Percentiles rank a stretch among this genome's conserved stretches.
Conservation (phyloP, 768 basidiomycete species). For the Sutorius australiensis region DNA sequence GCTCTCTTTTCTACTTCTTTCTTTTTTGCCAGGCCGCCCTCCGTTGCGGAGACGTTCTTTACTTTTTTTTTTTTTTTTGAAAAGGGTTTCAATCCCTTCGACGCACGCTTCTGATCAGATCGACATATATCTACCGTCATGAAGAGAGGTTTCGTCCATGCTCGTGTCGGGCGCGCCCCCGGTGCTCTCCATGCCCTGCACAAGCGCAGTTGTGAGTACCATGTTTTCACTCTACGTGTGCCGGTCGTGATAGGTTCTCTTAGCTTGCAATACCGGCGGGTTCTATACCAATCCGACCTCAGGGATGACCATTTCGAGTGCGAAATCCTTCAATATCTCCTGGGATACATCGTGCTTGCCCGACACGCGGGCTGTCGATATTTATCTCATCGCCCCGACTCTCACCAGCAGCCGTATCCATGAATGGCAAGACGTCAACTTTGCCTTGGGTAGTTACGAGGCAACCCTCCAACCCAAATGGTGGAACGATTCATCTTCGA, state of each 20-base stretch:
- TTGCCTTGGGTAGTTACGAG: conserved; percentile 45
- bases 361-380: conserved; percentile 49
- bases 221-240: not conserved
- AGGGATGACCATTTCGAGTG: conserved; percentile 43
- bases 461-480: conserved; percentile 56
- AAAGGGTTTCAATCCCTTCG: conserved; percentile 5
- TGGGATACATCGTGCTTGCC: conserved; percentile 64
- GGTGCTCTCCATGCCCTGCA: conserved; percentile 14
- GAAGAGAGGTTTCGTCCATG: conserved; percentile 26
- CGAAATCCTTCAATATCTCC: conserved; percentile 48
- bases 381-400: conserved; percentile 60
- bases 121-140: conserved; percentile 15
- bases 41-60: conserved; percentile 30
- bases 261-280: conserved; percentile 53
- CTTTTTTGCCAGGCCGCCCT: conserved; percentile 20
- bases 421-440: conserved; percentile 53
- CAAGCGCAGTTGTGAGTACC: conserved; percentile 28
- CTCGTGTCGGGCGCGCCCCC: conserved; percentile 22
- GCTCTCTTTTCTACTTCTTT: conserved; percentile 19
- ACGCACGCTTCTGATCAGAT: conserved; percentile 3
- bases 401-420: conserved; percentile 45
- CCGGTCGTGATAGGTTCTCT: not conserved
- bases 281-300: conserved; percentile 58
- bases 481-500: conserved; percentile 59
- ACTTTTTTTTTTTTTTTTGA: not conserved